These are phyloP conservation scores for Penicillium riverlandense DNA, from an alignment of 495 filamentous ascomycete species.

Conservation along the genomic window DNA sequence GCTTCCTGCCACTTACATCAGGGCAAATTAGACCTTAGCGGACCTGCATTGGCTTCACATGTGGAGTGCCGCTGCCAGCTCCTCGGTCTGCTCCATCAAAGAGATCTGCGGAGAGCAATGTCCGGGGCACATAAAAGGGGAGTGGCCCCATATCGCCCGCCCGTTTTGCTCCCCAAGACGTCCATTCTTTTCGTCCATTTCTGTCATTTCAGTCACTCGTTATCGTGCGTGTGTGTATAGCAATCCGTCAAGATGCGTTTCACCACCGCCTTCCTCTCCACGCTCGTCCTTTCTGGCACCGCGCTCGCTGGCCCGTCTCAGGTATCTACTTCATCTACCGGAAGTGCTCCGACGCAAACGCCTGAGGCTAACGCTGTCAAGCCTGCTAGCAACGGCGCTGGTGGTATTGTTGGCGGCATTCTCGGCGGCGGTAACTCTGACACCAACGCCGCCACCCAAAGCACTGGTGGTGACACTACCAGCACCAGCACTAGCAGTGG, in stretches of 20 bases:
- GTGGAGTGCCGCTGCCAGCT: constrained; percentile 8
- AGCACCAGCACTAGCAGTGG: neutral
- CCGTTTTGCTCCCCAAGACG: neutral
- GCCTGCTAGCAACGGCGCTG: too few relatives aligned
- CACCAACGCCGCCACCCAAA: neutral
- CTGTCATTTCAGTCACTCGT: neutral
- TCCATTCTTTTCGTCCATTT: neutral
- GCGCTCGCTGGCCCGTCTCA: constrained; percentile 17
- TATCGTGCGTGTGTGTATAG: constrained; percentile 8
- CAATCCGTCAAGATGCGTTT: constrained; percentile 23
- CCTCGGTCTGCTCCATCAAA: constrained; percentile 15
- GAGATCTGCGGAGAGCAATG: constrained; percentile 3
- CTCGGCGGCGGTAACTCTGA: too few relatives aligned
- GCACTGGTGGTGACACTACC: neutral
- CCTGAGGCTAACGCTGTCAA: constrained; percentile 3
- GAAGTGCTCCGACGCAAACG: constrained; percentile 5
- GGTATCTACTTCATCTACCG: constrained; percentile 8
- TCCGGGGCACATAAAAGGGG: constrained; percentile 14
- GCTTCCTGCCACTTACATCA: constrained; percentile 9
- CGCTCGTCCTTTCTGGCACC: constrained; percentile 22
- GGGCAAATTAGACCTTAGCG: neutral
- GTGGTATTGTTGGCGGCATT: too few relatives aligned
- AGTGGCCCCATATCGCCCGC: neutral
- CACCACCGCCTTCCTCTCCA: constrained; percentile 19
- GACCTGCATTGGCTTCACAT: constrained; percentile 15